Evolutionary conservation across 257 asterid species (phyloP), one percentile per base, ranked within the genome.

Genomic region (Nemophila menziesii): DNA sequence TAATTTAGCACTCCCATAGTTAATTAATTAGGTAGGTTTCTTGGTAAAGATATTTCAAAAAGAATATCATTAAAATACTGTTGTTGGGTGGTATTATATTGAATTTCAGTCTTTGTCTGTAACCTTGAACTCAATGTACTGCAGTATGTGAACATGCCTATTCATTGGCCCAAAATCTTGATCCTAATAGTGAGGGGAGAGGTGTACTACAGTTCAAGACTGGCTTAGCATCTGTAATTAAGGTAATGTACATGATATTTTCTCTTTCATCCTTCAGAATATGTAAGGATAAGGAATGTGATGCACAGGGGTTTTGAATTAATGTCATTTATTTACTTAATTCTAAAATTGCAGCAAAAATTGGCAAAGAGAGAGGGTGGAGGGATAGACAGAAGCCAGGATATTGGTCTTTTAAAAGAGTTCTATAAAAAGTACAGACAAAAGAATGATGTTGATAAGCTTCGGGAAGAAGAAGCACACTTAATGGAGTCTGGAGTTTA

Each of bases 161-260:
- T 66, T 76, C 93, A 12, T 61, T 89, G 79, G 85, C 98, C 43
- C 98, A 89, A 78, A 89, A 85, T 72, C 74, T 89, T 74, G 98
- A 89, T 57, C 98, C 98, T 38, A 84, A 89, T 57, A 89, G 98
- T 26, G 98, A 89, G 71, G 98, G 98, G 50, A 76, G 98, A 79
- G 98, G 98, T 42, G 98, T 89, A 34, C 60, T 89, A 70, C 98
- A 89, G 85, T 89, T 89, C 73, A 89, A 84, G 79, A 89, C 96
- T 47, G 96, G 98, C 27, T 69, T 90, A 70, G 81, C 81, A 96
- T 90, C 98, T 55, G 92, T 89, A 49, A 89, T 89, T 66, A 89
- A 89, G 98, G 98, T 89, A 84, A 45, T 34, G 39, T 36, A n/a
- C 48, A 43, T 39, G 21, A 26, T 1, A 49, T 42, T 8, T 41